Evolutionary conservation across 495 filamentous ascomycete genomes (phyloP).

Genomic region (Xylaria curta): DNA sequence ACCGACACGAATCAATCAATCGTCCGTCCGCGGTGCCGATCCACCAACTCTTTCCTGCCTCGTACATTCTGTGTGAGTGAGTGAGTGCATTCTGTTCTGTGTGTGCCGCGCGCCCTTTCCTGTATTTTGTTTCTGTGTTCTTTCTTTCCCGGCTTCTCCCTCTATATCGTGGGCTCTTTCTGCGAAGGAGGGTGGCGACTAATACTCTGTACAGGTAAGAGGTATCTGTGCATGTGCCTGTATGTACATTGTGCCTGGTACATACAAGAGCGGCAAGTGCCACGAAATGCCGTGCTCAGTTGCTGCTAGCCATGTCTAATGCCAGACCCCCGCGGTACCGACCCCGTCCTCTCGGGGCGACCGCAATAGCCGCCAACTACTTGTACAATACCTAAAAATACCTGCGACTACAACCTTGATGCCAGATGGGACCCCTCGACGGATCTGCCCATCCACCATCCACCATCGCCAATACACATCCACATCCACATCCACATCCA

Average conservation of each 20-base stretch:
- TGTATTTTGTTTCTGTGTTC: neutral
- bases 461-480: neutral
- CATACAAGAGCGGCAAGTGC: constrained; percentile 24
- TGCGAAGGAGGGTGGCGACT: neutral
- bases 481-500: neutral
- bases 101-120: neutral
- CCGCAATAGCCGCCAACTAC: constrained; percentile 2
- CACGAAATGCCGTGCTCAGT: constrained; percentile 22
- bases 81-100: constrained; percentile 1
- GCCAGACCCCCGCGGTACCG: neutral
- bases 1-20: constrained; percentile 1
- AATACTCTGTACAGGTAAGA: neutral
- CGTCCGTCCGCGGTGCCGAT: neutral
- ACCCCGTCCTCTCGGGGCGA: neutral
- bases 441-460: constrained; percentile 12
- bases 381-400: neutral
- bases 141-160: neutral
- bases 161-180: neutral
- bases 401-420: neutral
- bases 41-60: constrained; percentile 17
- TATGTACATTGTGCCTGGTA: neutral
- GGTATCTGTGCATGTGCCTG: neutral
- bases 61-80: neutral
- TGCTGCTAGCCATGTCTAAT: neutral
- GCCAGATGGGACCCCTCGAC: constrained; percentile 16